Conservation (phyloP, 2,329 filamentous ascomycete genomes). For the Dryadomyces sulphureus region DNA sequence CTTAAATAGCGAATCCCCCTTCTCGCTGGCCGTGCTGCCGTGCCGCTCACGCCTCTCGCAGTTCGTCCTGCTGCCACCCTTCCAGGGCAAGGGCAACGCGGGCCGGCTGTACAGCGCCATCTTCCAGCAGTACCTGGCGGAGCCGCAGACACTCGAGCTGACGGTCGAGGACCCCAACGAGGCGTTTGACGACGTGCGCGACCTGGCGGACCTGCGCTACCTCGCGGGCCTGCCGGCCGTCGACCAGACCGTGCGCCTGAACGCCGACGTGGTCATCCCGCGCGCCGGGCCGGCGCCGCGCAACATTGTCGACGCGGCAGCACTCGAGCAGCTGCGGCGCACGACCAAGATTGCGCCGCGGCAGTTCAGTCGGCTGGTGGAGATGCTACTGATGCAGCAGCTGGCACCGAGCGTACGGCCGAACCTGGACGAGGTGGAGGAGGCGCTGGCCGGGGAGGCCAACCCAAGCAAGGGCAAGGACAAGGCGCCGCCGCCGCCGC, state of each 20-base stretch:
- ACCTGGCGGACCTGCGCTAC: slow-evolving; percentile 55
- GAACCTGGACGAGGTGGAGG: slow-evolving; percentile 25
- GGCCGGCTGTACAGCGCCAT: slow-evolving; percentile 68
- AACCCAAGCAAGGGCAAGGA: slow-evolving; percentile 5
- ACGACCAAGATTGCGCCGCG: slow-evolving; percentile 57
- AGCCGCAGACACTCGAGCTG: slow-evolving; percentile 61
- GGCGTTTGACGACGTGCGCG: slow-evolving; percentile 65
- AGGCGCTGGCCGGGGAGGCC: slow-evolving; percentile 1
- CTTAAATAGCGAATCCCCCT: slow-evolving; percentile 13
- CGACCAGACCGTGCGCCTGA: slow-evolving; percentile 32
- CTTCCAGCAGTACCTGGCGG: slow-evolving; percentile 52
- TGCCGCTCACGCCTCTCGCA: slow-evolving; percentile 80
- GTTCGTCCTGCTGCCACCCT: slow-evolving; percentile 80
- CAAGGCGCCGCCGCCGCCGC: slow-evolving; percentile 4
- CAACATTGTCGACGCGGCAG: slow-evolving; percentile 41
- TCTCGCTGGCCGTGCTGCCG: slow-evolving; percentile 45
- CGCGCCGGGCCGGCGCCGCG: slow-evolving; percentile 29
- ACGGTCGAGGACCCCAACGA: slow-evolving; percentile 92
- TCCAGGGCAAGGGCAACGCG: slow-evolving; percentile 69
- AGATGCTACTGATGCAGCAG: slow-evolving; percentile 57
- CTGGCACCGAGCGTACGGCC: slow-evolving; percentile 43
- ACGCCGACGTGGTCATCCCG: slow-evolving; percentile 34
- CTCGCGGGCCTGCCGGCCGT: slow-evolving; percentile 47
- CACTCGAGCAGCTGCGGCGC: slow-evolving; percentile 40
- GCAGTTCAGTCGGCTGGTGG: slow-evolving; percentile 61